Evolutionary conservation across 371 early-diverging fungal genomes (phyloP), one percentile per base, ranked within the genome.

Genomic region (Apophysomyces trapeziformis): DNA sequence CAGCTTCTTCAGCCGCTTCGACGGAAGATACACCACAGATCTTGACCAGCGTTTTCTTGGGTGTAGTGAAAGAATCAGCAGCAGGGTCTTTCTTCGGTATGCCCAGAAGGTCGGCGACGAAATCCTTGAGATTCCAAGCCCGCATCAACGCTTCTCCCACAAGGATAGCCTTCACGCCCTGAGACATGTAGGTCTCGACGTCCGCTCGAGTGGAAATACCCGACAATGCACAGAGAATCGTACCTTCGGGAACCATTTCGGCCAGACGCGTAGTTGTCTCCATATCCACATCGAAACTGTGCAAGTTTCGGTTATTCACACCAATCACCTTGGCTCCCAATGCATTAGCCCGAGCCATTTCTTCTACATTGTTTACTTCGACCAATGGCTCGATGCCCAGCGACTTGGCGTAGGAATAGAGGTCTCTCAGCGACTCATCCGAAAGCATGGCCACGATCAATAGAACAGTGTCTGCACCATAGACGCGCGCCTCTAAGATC

Each of bases 311-410:
- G 79, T 99, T 99, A 76, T 99, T 99, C 69, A 97, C 95, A 61
- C 99, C 99, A 70, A 99, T 91, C 44, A 96, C 88, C 70, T 86
- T 86, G 18, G 99, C 88, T 0, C 95, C 96, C 4, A 90, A 72
- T 13, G 85, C 87, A 39, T 95, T 73, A 0, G 99, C 99, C 41
- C 87, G 83, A 38, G 85, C 74, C 96, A 96, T 95, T 79, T 99
- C 98, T 38, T 85, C 89, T 11, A 76, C 86, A 68, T 90, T 93
- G 74, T 97, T 96, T 43, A 99, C 97, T 78, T 99, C 99, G 1
- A 98, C 98, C 64, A 99, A 77, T n/a, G 99, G 96, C 75, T 97
- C 98, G 92, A 99, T 98, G 2, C 94, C 95, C 8, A 97, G 81
- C 7, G 70, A 63, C 11, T 92, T 85, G 3, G 96, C 76, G 67